Conservation (phyloP, 2,329 filamentous ascomycete genomes). For the Penicillium verrucosum region DNA sequence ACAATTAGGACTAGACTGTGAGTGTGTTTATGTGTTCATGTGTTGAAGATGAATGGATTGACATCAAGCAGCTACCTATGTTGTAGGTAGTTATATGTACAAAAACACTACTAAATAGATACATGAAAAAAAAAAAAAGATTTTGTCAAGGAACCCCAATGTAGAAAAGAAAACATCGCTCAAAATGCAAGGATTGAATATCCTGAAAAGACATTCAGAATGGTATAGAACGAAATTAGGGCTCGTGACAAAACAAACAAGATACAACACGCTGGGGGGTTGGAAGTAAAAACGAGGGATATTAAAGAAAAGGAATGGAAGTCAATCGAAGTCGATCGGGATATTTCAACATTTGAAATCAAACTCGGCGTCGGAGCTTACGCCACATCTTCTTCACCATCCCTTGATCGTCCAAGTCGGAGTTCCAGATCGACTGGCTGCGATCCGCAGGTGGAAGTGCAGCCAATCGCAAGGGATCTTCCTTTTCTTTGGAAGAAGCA, state of each 20-base stretch:
- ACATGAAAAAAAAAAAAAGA: neutral
- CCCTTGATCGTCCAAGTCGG: conserved; percentile 39
- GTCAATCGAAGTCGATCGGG: neutral
- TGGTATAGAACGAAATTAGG: neutral
- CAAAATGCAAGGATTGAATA: neutral
- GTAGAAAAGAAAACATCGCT: neutral
- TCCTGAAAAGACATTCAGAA: conserved; percentile 3
- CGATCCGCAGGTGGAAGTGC: conserved; percentile 49
- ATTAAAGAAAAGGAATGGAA: neutral
- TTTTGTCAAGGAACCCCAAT: neutral
- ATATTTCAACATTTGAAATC: neutral
- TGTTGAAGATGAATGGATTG: neutral
- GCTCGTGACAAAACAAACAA: conserved; percentile 7
- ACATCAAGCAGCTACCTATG: neutral
- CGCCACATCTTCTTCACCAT: conserved; percentile 46
- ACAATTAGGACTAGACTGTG: neutral
- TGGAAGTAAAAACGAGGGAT: neutral
- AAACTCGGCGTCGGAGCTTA: conserved; percentile 35
- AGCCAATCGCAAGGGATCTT: conserved; percentile 56
- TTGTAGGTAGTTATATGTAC: conserved; percentile 10
- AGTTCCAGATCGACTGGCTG: conserved; percentile 43
- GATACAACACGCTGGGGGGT: neutral
- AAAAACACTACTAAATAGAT: conserved; percentile 11
- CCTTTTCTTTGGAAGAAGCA: conserved; percentile 61
- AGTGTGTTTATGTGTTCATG: neutral